Base-by-base conservation (phyloP, 345 rosid genomes). In the Schrenkiella parvula region DNA sequence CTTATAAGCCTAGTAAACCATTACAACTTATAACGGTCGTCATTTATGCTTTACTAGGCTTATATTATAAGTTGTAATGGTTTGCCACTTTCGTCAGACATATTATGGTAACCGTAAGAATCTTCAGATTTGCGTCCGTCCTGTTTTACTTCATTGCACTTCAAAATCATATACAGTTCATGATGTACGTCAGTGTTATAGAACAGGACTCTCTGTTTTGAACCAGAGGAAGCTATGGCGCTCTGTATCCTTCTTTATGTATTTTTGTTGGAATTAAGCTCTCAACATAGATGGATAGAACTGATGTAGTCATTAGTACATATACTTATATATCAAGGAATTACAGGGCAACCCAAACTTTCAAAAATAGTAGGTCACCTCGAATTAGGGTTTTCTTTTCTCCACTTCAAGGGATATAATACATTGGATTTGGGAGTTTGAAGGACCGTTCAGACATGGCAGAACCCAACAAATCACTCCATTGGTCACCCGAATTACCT, bases 371-470 rank as follows among this genome's bases (percentile, higher is more conserved):
- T 23, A 50, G 74, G 63, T 34, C 28, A 15, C 69, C 31, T 56
- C 22, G 28, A 37, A 14, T 71, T 28, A 39, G 17, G 11, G 38
- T 18, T 53, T 53, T 12, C n/a, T n/a, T 19, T 3, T 19, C 3
- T 23, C 17, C 37, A 14, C 34, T 10, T 77, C 56, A 87, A 29
- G 87, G 85, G 31, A 88, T 90, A 64, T 80, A 86, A 69, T 93
- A 90, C 92, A 93, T 87, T 13, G 96, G 96, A 78, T 93, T 93
- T 0, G 97, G 97, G 52, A 89, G 81, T 82, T 93, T 90, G 83
- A 90, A 93, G 0, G 97, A 90, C 5, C 96, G 88, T 23, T 2
- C 34, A 2, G 96, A 85, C 78, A 88, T 78, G 1, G 82, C 18
- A 46, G 64, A 74, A 19, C 93, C 95, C 68, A 92, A 73, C 67